Percentiles rank a stretch among this genome's conserved stretches.
Evolutionary conservation across 371 early-diverging fungal genomes (phyloP).

Genomic region (Zychaea mexicana): DNA sequence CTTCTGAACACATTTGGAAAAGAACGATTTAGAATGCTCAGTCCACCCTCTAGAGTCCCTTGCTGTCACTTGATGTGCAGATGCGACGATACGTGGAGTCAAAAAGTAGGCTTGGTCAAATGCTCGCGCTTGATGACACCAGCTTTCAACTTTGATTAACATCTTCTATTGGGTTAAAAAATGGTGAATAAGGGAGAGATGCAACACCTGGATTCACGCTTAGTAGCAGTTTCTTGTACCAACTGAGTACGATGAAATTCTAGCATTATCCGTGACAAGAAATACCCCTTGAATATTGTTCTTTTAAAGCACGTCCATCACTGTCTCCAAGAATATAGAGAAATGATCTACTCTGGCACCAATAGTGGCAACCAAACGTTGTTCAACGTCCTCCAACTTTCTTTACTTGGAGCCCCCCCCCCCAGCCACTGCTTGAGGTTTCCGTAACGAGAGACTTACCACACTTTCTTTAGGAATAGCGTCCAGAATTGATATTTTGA

Average conservation of each 20-base stretch:
- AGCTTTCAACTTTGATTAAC: constrained; percentile 5
- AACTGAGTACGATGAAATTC: not conserved
- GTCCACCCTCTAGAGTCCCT: not conserved
- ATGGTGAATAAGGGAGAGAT: constrained; percentile 21
- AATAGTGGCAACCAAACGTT: not conserved
- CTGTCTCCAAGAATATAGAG: not conserved
- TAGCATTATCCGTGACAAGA: constrained; percentile 15
- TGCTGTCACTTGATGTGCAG: not conserved
- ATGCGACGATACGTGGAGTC: not conserved
- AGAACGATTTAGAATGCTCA: not conserved
- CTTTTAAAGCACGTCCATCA: constrained; percentile 13
- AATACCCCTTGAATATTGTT: not conserved
- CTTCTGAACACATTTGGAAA: not conserved
- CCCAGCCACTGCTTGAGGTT: constrained; percentile 5
- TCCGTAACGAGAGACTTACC: constrained; percentile 7
- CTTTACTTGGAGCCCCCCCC: not conserved
- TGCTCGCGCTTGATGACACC: not conserved
- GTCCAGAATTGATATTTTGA: constrained; percentile 11
- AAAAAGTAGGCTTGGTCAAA: constrained; percentile 4
- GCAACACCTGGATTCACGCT: constrained; percentile 9
- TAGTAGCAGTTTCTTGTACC: not conserved
- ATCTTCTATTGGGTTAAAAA: constrained; percentile 17
- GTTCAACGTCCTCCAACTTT: not conserved
- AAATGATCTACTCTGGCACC: constrained; percentile 12
- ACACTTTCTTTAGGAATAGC: constrained; percentile 7